Conservation (phyloP, 1,139 yeast species). For the Zhuliangozyma parablackwelliae region DNA sequence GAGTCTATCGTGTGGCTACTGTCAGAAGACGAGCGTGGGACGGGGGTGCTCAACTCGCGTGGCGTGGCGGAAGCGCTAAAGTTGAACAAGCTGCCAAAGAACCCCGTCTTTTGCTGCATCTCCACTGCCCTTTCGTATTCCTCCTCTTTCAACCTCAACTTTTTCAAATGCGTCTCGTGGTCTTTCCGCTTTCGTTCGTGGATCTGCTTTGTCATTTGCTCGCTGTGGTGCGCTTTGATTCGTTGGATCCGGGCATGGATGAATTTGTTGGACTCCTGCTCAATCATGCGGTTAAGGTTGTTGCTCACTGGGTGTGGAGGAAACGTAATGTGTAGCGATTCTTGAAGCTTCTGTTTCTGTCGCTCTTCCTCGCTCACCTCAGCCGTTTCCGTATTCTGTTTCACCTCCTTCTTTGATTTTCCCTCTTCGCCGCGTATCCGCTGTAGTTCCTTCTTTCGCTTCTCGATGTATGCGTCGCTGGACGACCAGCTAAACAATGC, state of each 20-base stretch:
- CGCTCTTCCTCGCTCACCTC: constrained; percentile 5
- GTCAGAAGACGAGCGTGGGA: constrained; percentile 4
- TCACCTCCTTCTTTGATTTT: background rate
- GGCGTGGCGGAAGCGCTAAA: constrained; percentile 1
- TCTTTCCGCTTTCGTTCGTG: constrained; percentile 40
- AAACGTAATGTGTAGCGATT: constrained; percentile 8
- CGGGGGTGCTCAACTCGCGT: no score
- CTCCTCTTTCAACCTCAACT: constrained; percentile 36
- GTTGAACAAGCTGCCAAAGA: constrained; percentile 8
- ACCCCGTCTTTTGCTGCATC: constrained; percentile 2
- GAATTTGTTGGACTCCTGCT: constrained; percentile 35
- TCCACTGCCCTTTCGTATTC: constrained; percentile 26
- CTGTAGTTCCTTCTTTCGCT: constrained; percentile 26
- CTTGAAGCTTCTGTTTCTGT: constrained; percentile 3
- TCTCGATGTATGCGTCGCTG: constrained; percentile 35
- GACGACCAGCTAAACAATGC: constrained; percentile 45
- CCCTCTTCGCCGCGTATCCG: constrained; percentile 2
- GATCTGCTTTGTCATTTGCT: constrained; percentile 35
- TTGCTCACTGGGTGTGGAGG: constrained; percentile 19
- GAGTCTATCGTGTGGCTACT: constrained; percentile 5
- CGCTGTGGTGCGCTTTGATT: constrained; percentile 37
- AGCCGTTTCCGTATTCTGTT: background rate
- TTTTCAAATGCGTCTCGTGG: constrained; percentile 35
- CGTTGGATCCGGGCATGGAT: constrained; percentile 37
- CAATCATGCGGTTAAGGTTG: constrained; percentile 27